Conservation (phyloP, 768 basidiomycete species). For the Tulasnella sp. region DNA sequence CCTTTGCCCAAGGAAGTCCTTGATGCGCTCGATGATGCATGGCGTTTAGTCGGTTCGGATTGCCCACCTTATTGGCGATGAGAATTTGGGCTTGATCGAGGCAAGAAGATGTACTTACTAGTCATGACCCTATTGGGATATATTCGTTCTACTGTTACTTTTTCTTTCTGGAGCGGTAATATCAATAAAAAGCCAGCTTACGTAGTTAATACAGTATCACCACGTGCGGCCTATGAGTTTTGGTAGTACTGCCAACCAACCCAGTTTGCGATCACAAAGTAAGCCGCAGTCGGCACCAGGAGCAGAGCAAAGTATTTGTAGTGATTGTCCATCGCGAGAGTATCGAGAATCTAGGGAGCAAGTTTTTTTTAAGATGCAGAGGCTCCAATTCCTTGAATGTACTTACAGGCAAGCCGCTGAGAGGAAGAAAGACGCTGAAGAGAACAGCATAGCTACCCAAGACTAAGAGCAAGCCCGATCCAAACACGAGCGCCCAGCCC, state of each 20-base stretch:
- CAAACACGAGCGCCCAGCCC: too few relatives aligned
- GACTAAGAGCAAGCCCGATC: too few relatives aligned
- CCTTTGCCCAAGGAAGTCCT: slow-evolving; percentile 16
- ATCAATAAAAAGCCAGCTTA: too few relatives aligned
- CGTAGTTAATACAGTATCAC: too few relatives aligned
- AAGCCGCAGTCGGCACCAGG: slow-evolving; percentile 65
- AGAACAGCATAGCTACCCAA: too few relatives aligned
- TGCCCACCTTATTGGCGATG: slow-evolving; percentile 9
- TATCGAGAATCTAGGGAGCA: not conserved
- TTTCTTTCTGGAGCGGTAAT: too few relatives aligned
- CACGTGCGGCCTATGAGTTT: too few relatives aligned
- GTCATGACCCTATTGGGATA: not conserved
- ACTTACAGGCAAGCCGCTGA: too few relatives aligned
- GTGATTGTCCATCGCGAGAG: slow-evolving; percentile 57
- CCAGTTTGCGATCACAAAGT: slow-evolving; percentile 97
- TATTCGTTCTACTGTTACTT: too few relatives aligned
- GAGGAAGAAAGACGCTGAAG: too few relatives aligned
- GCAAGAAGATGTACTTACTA: not conserved
- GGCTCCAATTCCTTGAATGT: too few relatives aligned
- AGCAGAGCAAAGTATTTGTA: slow-evolving; percentile 82
- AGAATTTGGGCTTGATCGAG: not conserved
- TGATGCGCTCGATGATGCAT: slow-evolving; percentile 16
- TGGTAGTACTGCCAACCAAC: slow-evolving; percentile 97
- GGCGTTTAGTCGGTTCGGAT: slow-evolving; percentile 1
- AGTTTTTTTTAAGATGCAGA: too few relatives aligned